Base-by-base conservation (phyloP, 345 rosid genomes). In the Eutrema yunnanense region DNA sequence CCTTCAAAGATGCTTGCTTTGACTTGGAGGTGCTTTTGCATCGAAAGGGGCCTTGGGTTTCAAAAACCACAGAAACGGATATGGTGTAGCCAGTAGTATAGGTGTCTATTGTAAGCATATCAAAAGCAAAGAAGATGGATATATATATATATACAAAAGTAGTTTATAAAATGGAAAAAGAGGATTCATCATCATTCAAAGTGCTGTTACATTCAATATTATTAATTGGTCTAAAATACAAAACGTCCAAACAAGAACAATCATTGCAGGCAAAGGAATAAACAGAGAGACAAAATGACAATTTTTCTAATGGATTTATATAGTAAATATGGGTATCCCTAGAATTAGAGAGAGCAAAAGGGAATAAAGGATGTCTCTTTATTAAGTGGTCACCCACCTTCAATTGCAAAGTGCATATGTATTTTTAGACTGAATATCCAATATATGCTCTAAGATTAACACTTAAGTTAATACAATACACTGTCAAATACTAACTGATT, bases 351-450 rank as follows among this genome's bases (percentile, higher is more conserved):
- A 72, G 78, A 70, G 75, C 82, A 56, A 76, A 63, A 81, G 79
- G 82, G 84, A 85, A 85, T 80, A 85, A 86, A 81, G 88, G 54
- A 73, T 54, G 4, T 59, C 7, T 43, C 87, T 81, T 82, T 81
- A 64, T 67, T 71, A 66, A 73, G 82, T 80, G 82, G 87, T 62
- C 79, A 77, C 60, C 67, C 69, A 59, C 63, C 49, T 71, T 9
- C 38, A 10, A 14, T 68, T 53, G 49, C 63, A 42, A 58, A 66
- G 73, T 58, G 52, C 72, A 22, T 65, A 19, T 55, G 6, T 27
- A n/a, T n/a, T n/a, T n/a, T n/a, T n/a, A n/a, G n/a, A n/a, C n/a
- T n/a, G 65, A 64, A 41, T 73, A 53, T 46, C 46, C 8, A 5
- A 49, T 27, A 27, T 3, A 13, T 38, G 50, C n/a, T 62, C 43